Base-by-base conservation (phyloP, 2,329 filamentous ascomycete species). In the Fusarium sambucinum region DNA sequence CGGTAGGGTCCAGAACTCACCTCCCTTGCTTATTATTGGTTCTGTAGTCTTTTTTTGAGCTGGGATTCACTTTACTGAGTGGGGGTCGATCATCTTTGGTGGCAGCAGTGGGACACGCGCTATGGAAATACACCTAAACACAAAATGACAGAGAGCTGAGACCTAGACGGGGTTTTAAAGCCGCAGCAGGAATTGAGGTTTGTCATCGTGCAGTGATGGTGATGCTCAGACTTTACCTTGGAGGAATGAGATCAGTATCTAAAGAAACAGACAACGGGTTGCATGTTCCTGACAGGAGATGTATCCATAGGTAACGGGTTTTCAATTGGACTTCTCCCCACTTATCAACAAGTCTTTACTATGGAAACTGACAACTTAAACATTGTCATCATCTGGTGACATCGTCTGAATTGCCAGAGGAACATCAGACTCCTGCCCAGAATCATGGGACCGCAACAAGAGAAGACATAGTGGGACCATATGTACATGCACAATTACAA, bases 1-100 rank as follows among this genome's bases (percentile, higher is more conserved):
- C 65, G 38, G 62, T 63, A 69, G 67, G 55, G 67, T 55, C 66
- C 25, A n/a, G 48, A 68, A 35, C 54, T 45, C 40, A 52, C 41
- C 19, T 55, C n/a, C 10, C 17, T 30, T 12, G 38, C 14, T 40
- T 37, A 21, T 35, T 30, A 73, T 73, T 73, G 71, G 71, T 14
- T 37, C 45, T 38, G 33, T 44, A 44, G 58, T 67, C 42, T 42
- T 30, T 27, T 27, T 27, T 54, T 46, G 23, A 52, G 59, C 37
- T 59, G 55, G 67, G 54, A 55, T 60, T 13, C 55, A 17, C 42
- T 45, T 16, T 9, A 19, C 27, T 35, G 40, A 32, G 61, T 67
- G 55, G 70, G 63, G 53, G 32, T 9, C 48, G 50, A 59, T 27
- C 56, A 62, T 47, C 56, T 66, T 25, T 56, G 59, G 12, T 56